phyloP scores from a whole-genome alignment of 176 grass and related monocot species.

The Bonia amplexicaulis region DNA sequence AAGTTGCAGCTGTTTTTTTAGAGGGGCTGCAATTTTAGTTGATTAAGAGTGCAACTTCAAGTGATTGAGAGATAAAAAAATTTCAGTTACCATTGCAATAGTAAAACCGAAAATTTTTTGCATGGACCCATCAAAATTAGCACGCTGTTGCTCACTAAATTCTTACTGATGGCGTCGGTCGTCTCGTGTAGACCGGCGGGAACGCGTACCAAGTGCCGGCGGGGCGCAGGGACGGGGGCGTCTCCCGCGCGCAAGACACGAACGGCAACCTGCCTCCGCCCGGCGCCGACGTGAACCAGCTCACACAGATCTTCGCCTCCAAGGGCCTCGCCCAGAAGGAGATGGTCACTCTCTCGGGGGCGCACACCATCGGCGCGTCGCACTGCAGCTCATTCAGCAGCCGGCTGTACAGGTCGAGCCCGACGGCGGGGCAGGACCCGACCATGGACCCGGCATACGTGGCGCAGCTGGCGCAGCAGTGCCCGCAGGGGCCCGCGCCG shows the following conservation, averaged over 20 bases:
- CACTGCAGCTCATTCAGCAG: conserved; percentile 80
- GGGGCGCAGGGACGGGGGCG: conserved; percentile 58
- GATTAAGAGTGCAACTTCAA: too few relatives aligned
- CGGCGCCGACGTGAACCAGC: conserved; percentile 35
- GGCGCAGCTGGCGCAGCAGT: conserved; percentile 52
- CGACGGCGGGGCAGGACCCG: conserved; percentile 50
- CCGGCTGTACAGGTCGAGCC: conserved; percentile 31
- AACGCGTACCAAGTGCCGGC: conserved; percentile 64
- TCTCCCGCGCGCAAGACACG: conserved; percentile 51
- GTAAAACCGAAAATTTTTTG: too few relatives aligned
- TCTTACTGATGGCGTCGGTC: not conserved
- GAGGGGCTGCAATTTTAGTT: too few relatives aligned
- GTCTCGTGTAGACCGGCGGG: conserved; percentile 49
- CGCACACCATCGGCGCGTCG: conserved; percentile 78
- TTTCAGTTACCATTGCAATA: too few relatives aligned
- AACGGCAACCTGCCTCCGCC: conserved; percentile 63
- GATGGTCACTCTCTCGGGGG: conserved; percentile 83
- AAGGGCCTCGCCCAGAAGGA: conserved; percentile 74
- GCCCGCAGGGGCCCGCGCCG: conserved; percentile 25
- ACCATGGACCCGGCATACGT: conserved; percentile 63
- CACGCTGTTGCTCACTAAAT: conserved; percentile 10
- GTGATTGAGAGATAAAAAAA: too few relatives aligned
- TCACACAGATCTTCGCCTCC: conserved; percentile 54
- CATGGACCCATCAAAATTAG: not conserved
- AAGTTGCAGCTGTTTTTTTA: too few relatives aligned